Conservation (phyloP, 306 rosid genomes). For the Ormosia semicastrata region DNA sequence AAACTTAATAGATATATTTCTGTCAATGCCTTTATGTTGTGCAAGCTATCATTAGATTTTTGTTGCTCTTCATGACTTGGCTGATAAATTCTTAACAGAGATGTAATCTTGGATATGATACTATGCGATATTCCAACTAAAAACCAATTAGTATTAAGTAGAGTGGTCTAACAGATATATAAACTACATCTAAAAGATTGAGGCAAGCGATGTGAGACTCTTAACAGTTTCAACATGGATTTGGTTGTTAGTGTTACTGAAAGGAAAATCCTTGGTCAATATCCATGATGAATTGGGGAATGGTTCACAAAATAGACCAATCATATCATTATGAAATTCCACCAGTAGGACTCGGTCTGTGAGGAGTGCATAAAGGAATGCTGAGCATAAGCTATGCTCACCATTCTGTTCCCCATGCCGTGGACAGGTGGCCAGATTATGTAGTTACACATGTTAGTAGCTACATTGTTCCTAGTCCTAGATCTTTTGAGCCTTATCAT, state of each 20-base stretch:
- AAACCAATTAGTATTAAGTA: too few species aligned
- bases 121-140: too few species aligned
- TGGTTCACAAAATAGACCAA: constrained; percentile 51
- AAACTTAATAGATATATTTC: constrained; percentile 50
- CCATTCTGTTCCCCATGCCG: constrained; percentile 57
- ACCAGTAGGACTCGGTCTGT: constrained; percentile 47
- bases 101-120: too few species aligned
- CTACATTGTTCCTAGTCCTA: background rate
- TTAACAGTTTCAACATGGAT: constrained; percentile 14
- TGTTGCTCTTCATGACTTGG: constrained; percentile 57
- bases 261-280: constrained; percentile 39
- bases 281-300: constrained; percentile 50
- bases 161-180: too few species aligned
- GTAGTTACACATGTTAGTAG: constrained; percentile 33
- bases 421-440: constrained; percentile 33
- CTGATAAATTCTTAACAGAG: constrained; percentile 28
- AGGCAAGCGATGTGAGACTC: too few species aligned
- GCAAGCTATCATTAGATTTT: constrained; percentile 40
- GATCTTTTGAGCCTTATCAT: constrained; percentile 24
- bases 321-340: constrained; percentile 49
- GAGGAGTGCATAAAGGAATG: constrained; percentile 49
- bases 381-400: constrained; percentile 44
- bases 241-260: constrained; percentile 5
- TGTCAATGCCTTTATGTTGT: constrained; percentile 53
- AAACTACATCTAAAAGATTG: too few species aligned